Base-by-base conservation (phyloP, 768 basidiomycete genomes). In the Guyanaporus albipodus region DNA sequence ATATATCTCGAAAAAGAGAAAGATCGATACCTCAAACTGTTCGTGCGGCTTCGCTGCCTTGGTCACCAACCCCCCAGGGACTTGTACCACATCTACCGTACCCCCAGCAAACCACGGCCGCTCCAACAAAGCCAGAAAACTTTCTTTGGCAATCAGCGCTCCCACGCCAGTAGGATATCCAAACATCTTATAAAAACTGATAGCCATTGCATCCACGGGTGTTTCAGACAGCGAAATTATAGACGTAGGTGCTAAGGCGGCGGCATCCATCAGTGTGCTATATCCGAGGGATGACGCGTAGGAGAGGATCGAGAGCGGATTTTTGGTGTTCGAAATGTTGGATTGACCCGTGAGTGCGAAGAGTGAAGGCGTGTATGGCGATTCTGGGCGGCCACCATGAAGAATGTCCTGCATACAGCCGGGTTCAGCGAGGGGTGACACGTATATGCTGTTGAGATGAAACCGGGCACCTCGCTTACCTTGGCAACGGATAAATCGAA, bases 161-260 rank as follows among this genome's bases (percentile, higher is more conserved):
- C 90, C 89, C 34, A 91, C 79, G 8, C 89, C 89, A 0, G 88
- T 91, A 10, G 89, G 89, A 55, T 82, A 91, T 27, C 89, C 89
- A 53, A 90, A 88, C 85, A 91, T 90, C 56, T 92, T 92, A 68
- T 92, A 92, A 58, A 91, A 90, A 35, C 85, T 87, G 43, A 92
- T 59, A 0, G 82, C 87, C 76, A 90, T 81, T 1, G 88, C 89
- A 63, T 92, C 90, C 10, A 89, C 83, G 4, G 82, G 78, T 24
- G 73, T 74, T 42, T 83, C 77, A 1, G 75, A 64, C 14, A 92
- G 70, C 11, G 85, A 85, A 44, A 91, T 75, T 15, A 70, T 59
- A 8, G 87, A 80, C 2, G 86, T 83, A 10, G 89, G 81, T 2
- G 82, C 88, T 29, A 91, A 71, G 3, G 89, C 89, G 6, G 90